Conservation (phyloP, 192 early-diverging fungal genomes). For the Radiomyces spectabilis region DNA sequence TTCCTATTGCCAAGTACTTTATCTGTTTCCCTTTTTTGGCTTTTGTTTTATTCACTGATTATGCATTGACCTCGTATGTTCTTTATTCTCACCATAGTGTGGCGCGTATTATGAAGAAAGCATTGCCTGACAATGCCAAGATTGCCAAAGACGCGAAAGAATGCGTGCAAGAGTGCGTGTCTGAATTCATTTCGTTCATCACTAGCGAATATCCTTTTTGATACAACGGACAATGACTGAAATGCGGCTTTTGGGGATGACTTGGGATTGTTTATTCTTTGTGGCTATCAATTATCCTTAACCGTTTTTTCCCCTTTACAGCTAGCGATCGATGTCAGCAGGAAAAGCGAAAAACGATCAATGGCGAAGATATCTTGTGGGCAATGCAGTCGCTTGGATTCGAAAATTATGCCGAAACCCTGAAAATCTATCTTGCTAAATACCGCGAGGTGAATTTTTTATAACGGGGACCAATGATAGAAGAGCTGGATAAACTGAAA, state of each 20-base stretch:
- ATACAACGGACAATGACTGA: too few relatives aligned
- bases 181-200: conserved; percentile 97
- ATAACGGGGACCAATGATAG: conserved; percentile 12
- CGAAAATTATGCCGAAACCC: conserved; percentile 88
- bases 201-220: conserved; percentile 83
- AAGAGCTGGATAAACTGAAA: not conserved
- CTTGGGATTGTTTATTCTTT: not conserved
- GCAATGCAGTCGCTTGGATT: conserved; percentile 97
- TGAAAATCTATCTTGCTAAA: conserved; percentile 84
- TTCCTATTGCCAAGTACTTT: conserved; percentile 81
- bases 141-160: conserved; percentile 99
- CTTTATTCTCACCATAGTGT: conserved; percentile 61
- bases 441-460: conserved; percentile 75
- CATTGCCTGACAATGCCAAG: conserved; percentile 94
- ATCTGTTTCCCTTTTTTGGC: not conserved
- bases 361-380: conserved; percentile 97
- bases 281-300: conserved; percentile 10
- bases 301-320: conserved; percentile 20
- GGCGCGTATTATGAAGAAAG: conserved; percentile 94
- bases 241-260: not conserved
- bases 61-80: not conserved
- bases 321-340: conserved; percentile 89
- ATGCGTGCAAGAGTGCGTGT: conserved; percentile 93
- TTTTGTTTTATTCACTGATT: too few relatives aligned
- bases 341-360: conserved; percentile 97